Conservation (phyloP, 1,284 basidiomycete species). For the Cystobasidium slooffiae region DNA sequence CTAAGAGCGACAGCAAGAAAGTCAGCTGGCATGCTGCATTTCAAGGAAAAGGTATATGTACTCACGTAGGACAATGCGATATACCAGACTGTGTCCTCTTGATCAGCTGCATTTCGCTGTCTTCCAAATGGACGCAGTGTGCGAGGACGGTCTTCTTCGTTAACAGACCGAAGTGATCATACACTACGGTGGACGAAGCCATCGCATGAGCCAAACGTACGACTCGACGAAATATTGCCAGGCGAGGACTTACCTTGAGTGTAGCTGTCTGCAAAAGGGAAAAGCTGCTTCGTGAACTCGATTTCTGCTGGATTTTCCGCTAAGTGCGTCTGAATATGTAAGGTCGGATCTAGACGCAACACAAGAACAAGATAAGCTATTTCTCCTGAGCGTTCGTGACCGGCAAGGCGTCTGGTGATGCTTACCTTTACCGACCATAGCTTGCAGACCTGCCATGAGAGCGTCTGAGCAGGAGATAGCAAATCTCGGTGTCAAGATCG, state of each 20-base stretch:
- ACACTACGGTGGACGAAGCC: conserved; percentile 61
- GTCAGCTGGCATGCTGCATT: not conserved
- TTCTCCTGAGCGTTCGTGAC: not conserved
- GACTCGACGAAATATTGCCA: not conserved
- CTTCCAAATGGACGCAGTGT: conserved; percentile 81
- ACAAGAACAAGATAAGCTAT: not conserved
- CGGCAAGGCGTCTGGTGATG: too few species aligned
- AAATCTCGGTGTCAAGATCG: conserved; percentile 91
- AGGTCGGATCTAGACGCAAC: conserved; percentile 54
- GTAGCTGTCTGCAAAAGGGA: conserved; percentile 56
- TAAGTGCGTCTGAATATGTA: conserved; percentile 91
- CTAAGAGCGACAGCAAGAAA: conserved; percentile 11
- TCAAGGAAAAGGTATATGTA: not conserved
- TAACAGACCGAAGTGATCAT: conserved; percentile 78
- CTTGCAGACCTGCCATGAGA: conserved; percentile 70
- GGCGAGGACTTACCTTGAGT: conserved; percentile 48
- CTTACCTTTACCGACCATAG: conserved; percentile 57
- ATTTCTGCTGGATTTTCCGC: conserved; percentile 84
- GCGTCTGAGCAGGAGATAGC: conserved; percentile 84
- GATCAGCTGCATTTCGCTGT: conserved; percentile 74
- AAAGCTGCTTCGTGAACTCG: conserved; percentile 63
- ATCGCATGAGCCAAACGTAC: not conserved
- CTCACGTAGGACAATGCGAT: conserved; percentile 86
- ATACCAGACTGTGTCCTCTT: conserved; percentile 72
- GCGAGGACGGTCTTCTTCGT: conserved; percentile 81